These are phyloP conservation scores for Posidonia australis DNA, from an alignment of 106 monocot species.

Conservation along the genomic window DNA sequence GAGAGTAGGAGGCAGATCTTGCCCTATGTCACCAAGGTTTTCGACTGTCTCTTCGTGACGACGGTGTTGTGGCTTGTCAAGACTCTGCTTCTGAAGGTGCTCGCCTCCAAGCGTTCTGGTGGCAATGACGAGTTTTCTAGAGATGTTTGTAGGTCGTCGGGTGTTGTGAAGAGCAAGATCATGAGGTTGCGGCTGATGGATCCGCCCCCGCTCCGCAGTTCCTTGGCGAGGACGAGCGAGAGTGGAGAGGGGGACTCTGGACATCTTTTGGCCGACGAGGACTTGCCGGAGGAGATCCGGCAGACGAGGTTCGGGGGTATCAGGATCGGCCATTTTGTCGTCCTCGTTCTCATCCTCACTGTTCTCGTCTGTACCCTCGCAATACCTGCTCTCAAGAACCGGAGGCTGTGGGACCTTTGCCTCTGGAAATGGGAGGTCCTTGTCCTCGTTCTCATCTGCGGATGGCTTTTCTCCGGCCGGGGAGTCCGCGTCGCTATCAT, in stretches of 20 bases:
- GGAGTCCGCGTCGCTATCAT: too few relatives aligned
- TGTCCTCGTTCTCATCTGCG: too few relatives aligned
- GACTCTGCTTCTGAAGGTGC: too few relatives aligned
- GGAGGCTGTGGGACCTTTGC: constrained; percentile 39
- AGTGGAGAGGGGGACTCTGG: constrained; percentile 13
- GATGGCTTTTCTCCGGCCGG: too few relatives aligned
- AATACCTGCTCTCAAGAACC: constrained; percentile 20
- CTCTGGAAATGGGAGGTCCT: constrained; percentile 80
- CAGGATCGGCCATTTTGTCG: constrained; percentile 31
- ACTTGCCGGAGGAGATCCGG: constrained; percentile 36
- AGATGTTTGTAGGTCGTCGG: too few relatives aligned
- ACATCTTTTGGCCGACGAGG: constrained; percentile 50
- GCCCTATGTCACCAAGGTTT: too few relatives aligned
- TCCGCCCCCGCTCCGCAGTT: constrained; percentile 9
- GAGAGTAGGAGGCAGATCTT: too few relatives aligned
- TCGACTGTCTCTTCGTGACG: too few relatives aligned
- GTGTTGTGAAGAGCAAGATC: too few relatives aligned
- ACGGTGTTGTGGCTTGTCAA: too few relatives aligned
- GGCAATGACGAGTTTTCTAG: constrained; percentile 8
- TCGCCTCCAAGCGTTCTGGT: not conserved
- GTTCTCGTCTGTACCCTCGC: constrained; percentile 36
- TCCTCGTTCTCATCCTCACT: constrained; percentile 40
- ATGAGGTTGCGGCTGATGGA: constrained; percentile 25
- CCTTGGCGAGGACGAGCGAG: not conserved
- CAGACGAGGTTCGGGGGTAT: constrained; percentile 7